These are phyloP conservation scores for Blastobotrys parvus DNA, from an alignment of 805 yeast species.

Conservation along the genomic window DNA sequence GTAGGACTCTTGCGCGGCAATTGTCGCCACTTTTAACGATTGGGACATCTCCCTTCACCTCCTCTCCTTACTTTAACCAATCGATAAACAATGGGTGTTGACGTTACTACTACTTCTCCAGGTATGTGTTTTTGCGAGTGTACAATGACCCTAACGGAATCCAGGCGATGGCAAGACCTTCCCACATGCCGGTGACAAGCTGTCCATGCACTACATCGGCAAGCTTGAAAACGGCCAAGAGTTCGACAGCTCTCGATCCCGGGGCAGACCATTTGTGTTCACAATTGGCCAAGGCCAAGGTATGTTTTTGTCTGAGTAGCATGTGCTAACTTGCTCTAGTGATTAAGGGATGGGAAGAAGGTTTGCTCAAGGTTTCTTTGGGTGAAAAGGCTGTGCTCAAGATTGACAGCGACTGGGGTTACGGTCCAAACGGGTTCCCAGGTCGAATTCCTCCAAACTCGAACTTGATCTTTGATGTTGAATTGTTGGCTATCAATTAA, in stretches of 20 bases:
- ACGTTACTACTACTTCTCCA: constrained; percentile 29
- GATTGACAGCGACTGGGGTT: constrained; percentile 88
- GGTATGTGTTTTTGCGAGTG: constrained; percentile 21
- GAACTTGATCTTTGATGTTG: constrained; percentile 48
- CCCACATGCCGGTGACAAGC: constrained; percentile 82
- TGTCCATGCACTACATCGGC: constrained; percentile 93
- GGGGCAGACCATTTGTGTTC: constrained; percentile 93
- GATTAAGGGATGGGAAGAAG: constrained; percentile 94
- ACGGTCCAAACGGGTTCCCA: constrained; percentile 93
- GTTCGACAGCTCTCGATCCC: constrained; percentile 91
- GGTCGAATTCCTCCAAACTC: constrained; percentile 96
- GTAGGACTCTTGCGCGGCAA: no score
- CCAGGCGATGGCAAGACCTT: constrained; percentile 77
- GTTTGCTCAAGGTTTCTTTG: constrained; percentile 82
- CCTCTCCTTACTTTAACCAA: neutral
- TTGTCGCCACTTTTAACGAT: no score
- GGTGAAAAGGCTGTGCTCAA: constrained; percentile 92
- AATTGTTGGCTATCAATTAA: constrained; percentile 1
- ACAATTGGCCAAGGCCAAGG: constrained; percentile 90
- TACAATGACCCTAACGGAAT: constrained; percentile 9
- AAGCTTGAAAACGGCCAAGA: constrained; percentile 92
- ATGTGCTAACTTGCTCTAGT: no score
- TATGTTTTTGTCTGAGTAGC: no score
- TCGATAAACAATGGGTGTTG: constrained; percentile 30
- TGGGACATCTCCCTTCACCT: constrained; percentile 1